Base-by-base conservation (phyloP, 2,329 filamentous ascomycete species). In the Nemania abortiva region DNA sequence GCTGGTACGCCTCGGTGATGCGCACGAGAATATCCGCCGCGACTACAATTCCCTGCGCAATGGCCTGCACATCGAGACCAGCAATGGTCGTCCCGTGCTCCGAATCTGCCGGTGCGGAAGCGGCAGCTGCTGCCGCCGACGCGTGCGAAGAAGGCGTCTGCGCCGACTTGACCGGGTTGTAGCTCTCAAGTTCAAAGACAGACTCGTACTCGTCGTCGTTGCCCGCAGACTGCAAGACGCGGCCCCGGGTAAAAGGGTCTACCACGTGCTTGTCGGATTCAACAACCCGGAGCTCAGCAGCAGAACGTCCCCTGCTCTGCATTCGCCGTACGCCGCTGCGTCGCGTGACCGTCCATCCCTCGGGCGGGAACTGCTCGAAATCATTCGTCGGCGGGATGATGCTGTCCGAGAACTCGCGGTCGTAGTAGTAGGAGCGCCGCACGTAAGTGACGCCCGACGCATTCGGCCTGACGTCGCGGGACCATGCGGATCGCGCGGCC, bases 401-500 rank as follows among this genome's bases (percentile, higher is more conserved):
- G 20, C 61, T 65, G 13, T 68, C 66, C 15, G 66, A 68, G 50
- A 68, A 68, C 66, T 66, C 66, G 20, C 63, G 62, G 29, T 69
- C 63, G 63, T 58, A 65, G 45, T 58, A 62, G 53, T 65, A 66
- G 6, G 66, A 65, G 22, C 62, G 62, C 47, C 66, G 31, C 3
- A 34, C 61, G 20, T 69, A 69, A 24, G 61, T 68, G 22, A 68
- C 66, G 45, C 60, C 60, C 13, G 56, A 6, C 20, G 55, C 10
- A 7, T 57, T 47, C 22, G 29, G 61, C 2, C 45, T 27, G 24
- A 53, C 61, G 20, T 68, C 66, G 56, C 66, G 66, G 24, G 66
- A 68, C 66, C 66, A 68, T 29, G 55, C 55, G 31, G 65, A 45
- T 18, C 31, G 58, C 42, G 53, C 13, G 15, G 39, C 6, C 42